A percentile compares a stretch with the other conserved stretches of the same genome.
phyloP scores from a whole-genome alignment of 495 filamentous ascomycete species.

The Penicillium diatomitis region DNA sequence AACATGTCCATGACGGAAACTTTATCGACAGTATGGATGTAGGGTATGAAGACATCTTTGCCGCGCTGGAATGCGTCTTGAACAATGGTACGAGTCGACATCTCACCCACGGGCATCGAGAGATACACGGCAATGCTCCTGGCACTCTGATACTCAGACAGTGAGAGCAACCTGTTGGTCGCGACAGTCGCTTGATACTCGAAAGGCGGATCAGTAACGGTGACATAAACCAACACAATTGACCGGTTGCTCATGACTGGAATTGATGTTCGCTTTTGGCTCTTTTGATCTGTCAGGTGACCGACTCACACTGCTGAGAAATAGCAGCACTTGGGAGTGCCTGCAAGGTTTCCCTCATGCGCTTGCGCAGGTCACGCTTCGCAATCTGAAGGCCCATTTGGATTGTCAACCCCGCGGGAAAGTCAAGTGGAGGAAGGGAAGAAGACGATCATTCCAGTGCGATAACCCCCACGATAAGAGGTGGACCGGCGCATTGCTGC shows the following conservation, averaged over 20 bases:
- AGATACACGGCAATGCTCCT: constrained; percentile 76
- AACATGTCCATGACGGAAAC: constrained; percentile 89
- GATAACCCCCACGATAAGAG: constrained; percentile 14
- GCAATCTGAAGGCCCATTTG: constrained; percentile 49
- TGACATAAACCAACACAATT: too few relatives aligned
- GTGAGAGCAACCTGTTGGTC: constrained; percentile 46
- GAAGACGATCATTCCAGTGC: constrained; percentile 7
- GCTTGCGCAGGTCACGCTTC: constrained; percentile 64
- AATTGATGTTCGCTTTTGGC: too few relatives aligned
- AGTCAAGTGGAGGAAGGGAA: not conserved
- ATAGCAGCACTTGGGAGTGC: constrained; percentile 49
- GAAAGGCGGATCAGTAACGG: not conserved
- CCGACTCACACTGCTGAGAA: constrained; percentile 53
- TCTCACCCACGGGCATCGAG: constrained; percentile 81
- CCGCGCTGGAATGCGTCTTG: constrained; percentile 64
- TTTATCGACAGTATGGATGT: constrained; percentile 57
- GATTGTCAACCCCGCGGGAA: constrained; percentile 8
- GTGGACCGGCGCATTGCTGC: constrained; percentile 9
- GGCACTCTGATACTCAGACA: constrained; percentile 60
- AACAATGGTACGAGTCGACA: constrained; percentile 73
- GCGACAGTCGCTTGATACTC: constrained; percentile 46
- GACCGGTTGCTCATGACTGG: too few relatives aligned
- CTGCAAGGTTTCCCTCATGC: constrained; percentile 56
- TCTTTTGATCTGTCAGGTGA: not conserved
- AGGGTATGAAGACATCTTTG: constrained; percentile 86